phyloP scores from a whole-genome alignment of 2,329 filamentous ascomycete species.

The Cladosporium sp. region DNA sequence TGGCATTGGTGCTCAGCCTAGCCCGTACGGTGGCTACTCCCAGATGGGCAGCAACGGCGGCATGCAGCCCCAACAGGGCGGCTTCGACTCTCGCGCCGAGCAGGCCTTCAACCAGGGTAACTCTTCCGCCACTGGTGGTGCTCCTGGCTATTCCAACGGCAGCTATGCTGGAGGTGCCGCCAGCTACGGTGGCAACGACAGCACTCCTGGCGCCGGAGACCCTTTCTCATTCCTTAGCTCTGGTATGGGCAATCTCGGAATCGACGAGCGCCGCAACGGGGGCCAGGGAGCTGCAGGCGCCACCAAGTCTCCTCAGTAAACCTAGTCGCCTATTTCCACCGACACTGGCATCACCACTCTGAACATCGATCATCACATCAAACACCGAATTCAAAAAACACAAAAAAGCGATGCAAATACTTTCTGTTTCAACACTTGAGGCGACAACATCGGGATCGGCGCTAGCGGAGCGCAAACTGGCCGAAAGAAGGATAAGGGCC shows the following conservation, averaged over 20 bases:
- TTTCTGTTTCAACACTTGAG: not conserved
- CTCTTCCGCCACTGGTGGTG: conserved; percentile 64
- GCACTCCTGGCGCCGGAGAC: conserved; percentile 59
- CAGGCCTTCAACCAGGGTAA: conserved; percentile 81
- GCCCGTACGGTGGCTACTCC: conserved; percentile 71
- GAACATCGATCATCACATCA: not conserved
- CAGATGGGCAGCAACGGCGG: conserved; percentile 57
- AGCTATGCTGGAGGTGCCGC: conserved; percentile 44
- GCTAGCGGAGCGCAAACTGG: not conserved
- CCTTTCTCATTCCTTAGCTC: conserved; percentile 76
- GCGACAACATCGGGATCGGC: not conserved
- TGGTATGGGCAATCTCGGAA: conserved; percentile 67
- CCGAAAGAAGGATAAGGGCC: not conserved
- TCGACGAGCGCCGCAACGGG: conserved; percentile 54
- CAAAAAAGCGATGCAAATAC: not conserved
- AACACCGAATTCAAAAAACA: not conserved
- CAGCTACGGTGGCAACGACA: conserved; percentile 36
- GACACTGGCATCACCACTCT: not conserved
- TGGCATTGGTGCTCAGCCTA: conserved; percentile 68
- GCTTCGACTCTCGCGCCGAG: conserved; percentile 92
- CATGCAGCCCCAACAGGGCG: conserved; percentile 60
- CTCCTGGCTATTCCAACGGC: conserved; percentile 55
- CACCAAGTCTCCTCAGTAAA: conserved; percentile 31
- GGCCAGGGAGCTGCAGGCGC: conserved; percentile 25
- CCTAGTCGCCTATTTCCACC: not conserved